A percentile compares a stretch with the other conserved stretches of the same genome.
These are phyloP conservation scores for Cystobasidiaceae sp. DNA, from an alignment of 1,284 basidiomycete species.

Conservation along the genomic window DNA sequence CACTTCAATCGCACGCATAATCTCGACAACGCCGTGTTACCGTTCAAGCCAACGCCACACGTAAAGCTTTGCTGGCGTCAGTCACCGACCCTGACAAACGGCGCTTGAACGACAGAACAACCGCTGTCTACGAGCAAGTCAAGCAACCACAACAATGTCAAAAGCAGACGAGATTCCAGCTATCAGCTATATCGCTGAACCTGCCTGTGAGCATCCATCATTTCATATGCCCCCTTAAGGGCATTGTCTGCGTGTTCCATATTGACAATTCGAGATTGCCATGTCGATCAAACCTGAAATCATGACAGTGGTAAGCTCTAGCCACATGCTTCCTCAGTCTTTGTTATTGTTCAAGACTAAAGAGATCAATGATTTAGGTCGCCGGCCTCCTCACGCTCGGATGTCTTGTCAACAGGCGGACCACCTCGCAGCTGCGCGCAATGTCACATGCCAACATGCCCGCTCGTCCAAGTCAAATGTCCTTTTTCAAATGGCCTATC, in stretches of 20 bases:
- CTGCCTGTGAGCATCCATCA: not conserved
- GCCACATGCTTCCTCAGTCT: not conserved
- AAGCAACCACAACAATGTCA: not conserved
- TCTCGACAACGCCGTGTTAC: too few relatives aligned
- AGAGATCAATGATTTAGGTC: not conserved
- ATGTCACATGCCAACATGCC: slow-evolving; percentile 1
- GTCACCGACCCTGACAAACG: too few relatives aligned
- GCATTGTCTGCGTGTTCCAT: not conserved
- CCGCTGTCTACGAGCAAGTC: too few relatives aligned
- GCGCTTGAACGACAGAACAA: too few relatives aligned
- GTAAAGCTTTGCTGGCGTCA: too few relatives aligned
- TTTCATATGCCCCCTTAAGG: not conserved
- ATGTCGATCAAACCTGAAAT: not conserved
- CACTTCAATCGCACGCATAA: too few relatives aligned
- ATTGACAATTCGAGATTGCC: too few relatives aligned
- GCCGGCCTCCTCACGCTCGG: slow-evolving; percentile 4
- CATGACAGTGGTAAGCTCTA: not conserved
- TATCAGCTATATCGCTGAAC: slow-evolving; percentile 21
- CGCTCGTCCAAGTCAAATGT: not conserved
- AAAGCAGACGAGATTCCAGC: slow-evolving; percentile 21
- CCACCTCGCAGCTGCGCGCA: not conserved
- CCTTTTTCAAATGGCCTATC: slow-evolving; percentile 12
- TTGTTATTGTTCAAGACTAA: not conserved
- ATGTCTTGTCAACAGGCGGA: slow-evolving; percentile 13
- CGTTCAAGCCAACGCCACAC: too few relatives aligned